Percentiles rank a stretch among this genome's conserved stretches.
Conservation (phyloP, 179 eudicot species). For the Nepenthes alata region DNA sequence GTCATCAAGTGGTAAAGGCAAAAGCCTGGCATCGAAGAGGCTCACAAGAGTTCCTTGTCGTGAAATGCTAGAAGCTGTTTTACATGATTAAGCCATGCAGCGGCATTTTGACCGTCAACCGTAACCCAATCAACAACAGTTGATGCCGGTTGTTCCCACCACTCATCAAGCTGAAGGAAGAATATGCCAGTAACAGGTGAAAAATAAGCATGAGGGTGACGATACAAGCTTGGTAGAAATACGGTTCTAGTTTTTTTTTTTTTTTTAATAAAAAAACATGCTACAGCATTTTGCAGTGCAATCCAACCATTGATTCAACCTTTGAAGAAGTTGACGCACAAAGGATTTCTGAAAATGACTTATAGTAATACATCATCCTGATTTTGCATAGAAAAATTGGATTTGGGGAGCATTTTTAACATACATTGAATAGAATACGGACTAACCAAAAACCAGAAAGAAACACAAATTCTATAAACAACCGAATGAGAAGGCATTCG, state of each 20-base stretch:
- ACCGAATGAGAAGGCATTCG: too few relatives aligned
- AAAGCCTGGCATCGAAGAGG: neutral
- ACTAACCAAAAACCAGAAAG: too few relatives aligned
- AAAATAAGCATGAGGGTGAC: neutral
- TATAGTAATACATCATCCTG: too few relatives aligned
- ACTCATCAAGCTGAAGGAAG: constrained; percentile 76
- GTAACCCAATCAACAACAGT: constrained; percentile 86
- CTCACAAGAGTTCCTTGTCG: constrained; percentile 50
- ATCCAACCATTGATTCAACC: neutral
- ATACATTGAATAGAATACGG: too few relatives aligned
- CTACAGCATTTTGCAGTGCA: neutral
- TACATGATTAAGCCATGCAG: constrained; percentile 85
- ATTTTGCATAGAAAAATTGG: too few relatives aligned
- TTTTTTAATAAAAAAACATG: neutral
- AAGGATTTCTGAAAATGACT: too few relatives aligned
- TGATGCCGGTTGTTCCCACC: constrained; percentile 99
- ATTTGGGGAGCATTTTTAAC: too few relatives aligned
- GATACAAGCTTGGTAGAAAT: neutral
- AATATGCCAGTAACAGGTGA: constrained; percentile 3
- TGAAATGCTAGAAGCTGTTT: constrained; percentile 81
- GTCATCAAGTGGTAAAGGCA: neutral
- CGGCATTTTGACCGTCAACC: constrained; percentile 84
- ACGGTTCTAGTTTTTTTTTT: neutral
- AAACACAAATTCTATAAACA: too few relatives aligned
- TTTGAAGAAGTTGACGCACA: too few relatives aligned